phyloP scores from a whole-genome alignment of 371 early-diverging fungal genomes.

The Mortierella sp. region DNA sequence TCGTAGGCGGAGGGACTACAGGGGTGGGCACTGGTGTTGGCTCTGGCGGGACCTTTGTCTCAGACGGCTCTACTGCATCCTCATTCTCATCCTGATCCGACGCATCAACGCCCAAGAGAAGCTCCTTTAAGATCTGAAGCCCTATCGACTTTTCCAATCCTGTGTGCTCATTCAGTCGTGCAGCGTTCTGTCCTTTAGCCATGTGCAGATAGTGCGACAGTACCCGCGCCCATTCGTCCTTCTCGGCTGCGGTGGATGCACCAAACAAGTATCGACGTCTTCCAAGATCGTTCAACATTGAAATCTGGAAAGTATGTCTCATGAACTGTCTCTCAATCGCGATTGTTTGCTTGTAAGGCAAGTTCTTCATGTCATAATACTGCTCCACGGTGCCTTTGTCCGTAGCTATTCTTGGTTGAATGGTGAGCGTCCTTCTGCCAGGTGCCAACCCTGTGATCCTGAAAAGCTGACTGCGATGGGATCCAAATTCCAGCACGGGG shows the following conservation, averaged over 20 bases:
- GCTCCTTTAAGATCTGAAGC: slow-evolving; percentile 67
- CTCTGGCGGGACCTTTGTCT: slow-evolving; percentile 18
- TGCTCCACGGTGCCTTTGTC: slow-evolving; percentile 61
- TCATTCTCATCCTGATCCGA: slow-evolving; percentile 60
- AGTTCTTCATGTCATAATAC: slow-evolving; percentile 62
- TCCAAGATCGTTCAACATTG: slow-evolving; percentile 59
- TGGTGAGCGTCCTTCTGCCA: slow-evolving; percentile 74
- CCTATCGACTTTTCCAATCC: slow-evolving; percentile 57
- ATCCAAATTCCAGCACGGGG: slow-evolving; percentile 66
- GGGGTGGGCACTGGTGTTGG: slow-evolving; percentile 11
- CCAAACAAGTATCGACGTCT: slow-evolving; percentile 66
- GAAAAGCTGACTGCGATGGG: slow-evolving; percentile 67
- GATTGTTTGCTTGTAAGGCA: slow-evolving; percentile 69
- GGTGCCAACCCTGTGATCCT: slow-evolving; percentile 69
- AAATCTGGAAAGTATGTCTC: slow-evolving; percentile 74
- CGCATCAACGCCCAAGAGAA: slow-evolving; percentile 55
- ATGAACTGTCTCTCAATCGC: slow-evolving; percentile 76
- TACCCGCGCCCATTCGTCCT: slow-evolving; percentile 57
- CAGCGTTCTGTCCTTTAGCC: slow-evolving; percentile 49
- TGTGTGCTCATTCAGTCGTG: slow-evolving; percentile 48
- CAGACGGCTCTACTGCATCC: slow-evolving; percentile 10
- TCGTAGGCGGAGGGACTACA: slow-evolving; percentile 12
- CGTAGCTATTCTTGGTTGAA: slow-evolving; percentile 53
- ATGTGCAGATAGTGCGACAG: slow-evolving; percentile 30
- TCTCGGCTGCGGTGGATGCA: slow-evolving; percentile 62